Conservation (phyloP, 495 filamentous ascomycete genomes). For the Daldinia caldariorum region DNA sequence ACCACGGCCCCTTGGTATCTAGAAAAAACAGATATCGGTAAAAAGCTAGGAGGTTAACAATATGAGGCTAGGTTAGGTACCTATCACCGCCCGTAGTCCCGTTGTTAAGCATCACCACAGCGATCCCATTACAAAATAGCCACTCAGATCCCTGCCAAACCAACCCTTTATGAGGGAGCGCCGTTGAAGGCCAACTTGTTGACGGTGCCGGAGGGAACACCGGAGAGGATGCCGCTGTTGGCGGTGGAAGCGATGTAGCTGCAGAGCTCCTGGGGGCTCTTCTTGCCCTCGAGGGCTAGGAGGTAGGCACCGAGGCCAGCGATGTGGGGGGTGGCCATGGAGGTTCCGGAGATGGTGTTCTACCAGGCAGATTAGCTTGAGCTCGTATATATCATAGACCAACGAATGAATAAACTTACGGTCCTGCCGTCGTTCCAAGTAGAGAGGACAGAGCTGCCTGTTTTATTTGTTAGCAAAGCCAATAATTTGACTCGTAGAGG, state of each 20-base stretch:
- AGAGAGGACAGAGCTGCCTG: constrained; percentile 59
- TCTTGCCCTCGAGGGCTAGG: constrained; percentile 57
- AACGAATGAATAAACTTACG: constrained; percentile 38
- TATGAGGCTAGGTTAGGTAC: constrained; percentile 9
- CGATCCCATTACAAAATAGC: not conserved
- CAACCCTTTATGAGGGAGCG: constrained; percentile 49
- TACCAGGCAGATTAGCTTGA: constrained; percentile 37
- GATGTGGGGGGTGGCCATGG: constrained; percentile 72
- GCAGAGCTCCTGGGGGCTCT: constrained; percentile 59
- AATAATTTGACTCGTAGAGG: not conserved
- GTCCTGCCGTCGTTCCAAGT: constrained; percentile 67
- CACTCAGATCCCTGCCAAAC: not conserved
- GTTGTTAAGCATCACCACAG: not conserved
- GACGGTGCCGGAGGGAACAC: constrained; percentile 55
- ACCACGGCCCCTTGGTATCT: not conserved
- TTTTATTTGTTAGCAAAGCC: not conserved
- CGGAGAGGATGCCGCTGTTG: constrained; percentile 48
- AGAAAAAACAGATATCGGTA: not conserved
- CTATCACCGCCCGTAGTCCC: not conserved
- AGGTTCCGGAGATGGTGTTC: constrained; percentile 76
- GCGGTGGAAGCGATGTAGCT: constrained; percentile 54
- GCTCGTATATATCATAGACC: not conserved
- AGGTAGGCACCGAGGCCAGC: constrained; percentile 70
- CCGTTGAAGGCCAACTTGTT: constrained; percentile 64
- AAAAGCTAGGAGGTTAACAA: not conserved